Evolutionary conservation across 2,329 filamentous ascomycete species (phyloP).

Genomic region (Colletotrichum musae): DNA sequence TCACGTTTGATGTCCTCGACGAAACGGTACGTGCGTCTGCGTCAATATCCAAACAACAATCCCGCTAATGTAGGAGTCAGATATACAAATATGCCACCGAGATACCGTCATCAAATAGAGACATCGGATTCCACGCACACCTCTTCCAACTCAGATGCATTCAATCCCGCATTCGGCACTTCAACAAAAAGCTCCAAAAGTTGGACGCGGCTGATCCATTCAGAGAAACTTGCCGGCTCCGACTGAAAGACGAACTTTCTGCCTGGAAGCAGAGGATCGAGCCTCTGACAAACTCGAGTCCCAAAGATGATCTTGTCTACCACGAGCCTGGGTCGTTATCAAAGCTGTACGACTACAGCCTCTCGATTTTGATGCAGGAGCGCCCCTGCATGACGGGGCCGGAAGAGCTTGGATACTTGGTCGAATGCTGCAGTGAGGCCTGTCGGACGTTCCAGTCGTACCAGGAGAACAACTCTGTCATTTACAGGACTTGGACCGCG

Average conservation of each 20-base stretch:
- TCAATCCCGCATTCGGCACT: conserved; percentile 6
- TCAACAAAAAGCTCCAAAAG: conserved; percentile 9
- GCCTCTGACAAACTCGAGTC: not conserved
- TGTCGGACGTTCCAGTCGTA: conserved; percentile 4
- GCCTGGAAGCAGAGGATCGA: not conserved
- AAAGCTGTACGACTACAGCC: not conserved
- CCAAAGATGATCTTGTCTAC: not conserved
- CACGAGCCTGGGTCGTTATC: not conserved
- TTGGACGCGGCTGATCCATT: not conserved
- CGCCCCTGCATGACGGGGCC: not conserved
- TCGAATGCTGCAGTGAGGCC: conserved; percentile 10
- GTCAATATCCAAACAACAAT: too few relatives aligned
- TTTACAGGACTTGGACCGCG: not conserved
- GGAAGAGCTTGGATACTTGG: conserved; percentile 1
- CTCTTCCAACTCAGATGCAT: conserved; percentile 11
- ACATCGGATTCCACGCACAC: not conserved
- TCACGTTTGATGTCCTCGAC: not conserved
- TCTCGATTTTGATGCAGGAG: conserved; percentile 1
- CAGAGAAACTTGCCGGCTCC: not conserved
- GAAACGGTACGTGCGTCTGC: too few relatives aligned
- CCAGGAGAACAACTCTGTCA: not conserved
- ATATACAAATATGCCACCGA: not conserved
- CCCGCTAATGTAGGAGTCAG: too few relatives aligned
- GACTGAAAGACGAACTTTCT: not conserved
- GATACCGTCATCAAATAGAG: not conserved